Evolutionary conservation across 495 filamentous ascomycete species (phyloP).

Genomic region (Cetradonia linearis): DNA sequence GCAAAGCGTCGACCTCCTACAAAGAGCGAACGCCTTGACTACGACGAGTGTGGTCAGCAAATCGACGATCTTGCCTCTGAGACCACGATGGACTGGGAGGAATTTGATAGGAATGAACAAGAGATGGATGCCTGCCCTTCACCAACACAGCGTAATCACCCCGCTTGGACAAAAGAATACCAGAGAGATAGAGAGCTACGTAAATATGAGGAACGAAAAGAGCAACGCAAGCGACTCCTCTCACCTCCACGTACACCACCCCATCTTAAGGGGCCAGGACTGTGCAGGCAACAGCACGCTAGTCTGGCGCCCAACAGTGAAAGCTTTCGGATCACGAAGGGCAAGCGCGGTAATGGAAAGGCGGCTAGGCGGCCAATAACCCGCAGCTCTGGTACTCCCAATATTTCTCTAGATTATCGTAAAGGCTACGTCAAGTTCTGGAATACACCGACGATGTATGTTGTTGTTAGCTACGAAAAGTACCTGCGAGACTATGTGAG

Average conservation of each 20-base stretch:
- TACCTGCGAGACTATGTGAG: background rate
- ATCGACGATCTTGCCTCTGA: background rate
- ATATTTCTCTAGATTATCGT: background rate
- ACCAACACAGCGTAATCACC: background rate
- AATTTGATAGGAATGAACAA: background rate
- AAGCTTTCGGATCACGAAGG: background rate
- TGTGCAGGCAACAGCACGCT: background rate
- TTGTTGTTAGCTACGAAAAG: background rate
- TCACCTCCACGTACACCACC: background rate
- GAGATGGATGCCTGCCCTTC: slow-evolving; percentile 1
- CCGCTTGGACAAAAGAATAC: background rate
- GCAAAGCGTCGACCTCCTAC: no score
- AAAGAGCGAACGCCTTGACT: no score
- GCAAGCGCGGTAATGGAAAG: background rate
- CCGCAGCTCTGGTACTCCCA: background rate
- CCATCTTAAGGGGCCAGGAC: background rate
- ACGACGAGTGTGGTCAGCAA: background rate
- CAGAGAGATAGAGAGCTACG: background rate
- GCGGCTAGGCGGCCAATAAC: background rate
- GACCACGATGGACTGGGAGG: background rate
- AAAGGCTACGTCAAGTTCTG: background rate
- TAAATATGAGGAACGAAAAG: no score
- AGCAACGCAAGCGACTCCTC: background rate
- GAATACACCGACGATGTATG: background rate
- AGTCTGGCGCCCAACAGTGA: background rate